phyloP scores from a whole-genome alignment of 2,329 filamentous ascomycete species.

The Tolypocladium album region DNA sequence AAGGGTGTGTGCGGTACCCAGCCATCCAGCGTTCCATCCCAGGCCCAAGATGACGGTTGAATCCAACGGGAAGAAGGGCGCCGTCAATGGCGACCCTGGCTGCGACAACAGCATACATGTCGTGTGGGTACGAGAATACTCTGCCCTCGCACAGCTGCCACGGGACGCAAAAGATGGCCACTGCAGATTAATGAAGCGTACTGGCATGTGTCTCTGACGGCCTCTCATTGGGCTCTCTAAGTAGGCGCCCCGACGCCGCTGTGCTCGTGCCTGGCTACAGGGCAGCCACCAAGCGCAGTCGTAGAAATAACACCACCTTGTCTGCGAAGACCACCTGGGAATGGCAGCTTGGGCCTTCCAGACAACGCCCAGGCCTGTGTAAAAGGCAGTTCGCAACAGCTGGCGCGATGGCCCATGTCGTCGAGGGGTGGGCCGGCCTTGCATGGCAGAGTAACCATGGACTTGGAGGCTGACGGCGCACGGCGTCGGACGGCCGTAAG shows the following conservation, averaged over 20 bases:
- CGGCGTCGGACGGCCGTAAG: constrained; percentile 1
- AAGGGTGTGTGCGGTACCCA: not conserved
- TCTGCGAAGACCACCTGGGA: not conserved
- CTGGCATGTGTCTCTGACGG: not conserved
- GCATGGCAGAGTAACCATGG: not conserved
- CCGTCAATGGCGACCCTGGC: not conserved
- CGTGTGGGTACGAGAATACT: not conserved
- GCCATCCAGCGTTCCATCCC: constrained; percentile 2
- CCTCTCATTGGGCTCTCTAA: not conserved
- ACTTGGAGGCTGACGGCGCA: not conserved
- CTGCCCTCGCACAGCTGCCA: not conserved
- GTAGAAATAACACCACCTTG: not conserved
- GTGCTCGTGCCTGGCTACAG: too few species aligned
- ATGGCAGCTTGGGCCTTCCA: not conserved
- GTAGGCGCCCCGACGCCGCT: not conserved
- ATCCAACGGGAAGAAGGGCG: not conserved
- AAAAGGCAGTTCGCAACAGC: not conserved
- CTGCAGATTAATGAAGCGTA: not conserved
- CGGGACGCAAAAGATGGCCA: not conserved
- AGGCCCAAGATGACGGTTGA: constrained; percentile 3
- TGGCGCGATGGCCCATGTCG: not conserved
- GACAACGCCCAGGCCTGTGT: not conserved
- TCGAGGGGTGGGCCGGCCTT: not conserved
- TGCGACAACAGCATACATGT: not conserved
- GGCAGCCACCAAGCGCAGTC: not conserved